Conservation (phyloP, 805 yeast species). For the Yamadazyma ubonensis region DNA sequence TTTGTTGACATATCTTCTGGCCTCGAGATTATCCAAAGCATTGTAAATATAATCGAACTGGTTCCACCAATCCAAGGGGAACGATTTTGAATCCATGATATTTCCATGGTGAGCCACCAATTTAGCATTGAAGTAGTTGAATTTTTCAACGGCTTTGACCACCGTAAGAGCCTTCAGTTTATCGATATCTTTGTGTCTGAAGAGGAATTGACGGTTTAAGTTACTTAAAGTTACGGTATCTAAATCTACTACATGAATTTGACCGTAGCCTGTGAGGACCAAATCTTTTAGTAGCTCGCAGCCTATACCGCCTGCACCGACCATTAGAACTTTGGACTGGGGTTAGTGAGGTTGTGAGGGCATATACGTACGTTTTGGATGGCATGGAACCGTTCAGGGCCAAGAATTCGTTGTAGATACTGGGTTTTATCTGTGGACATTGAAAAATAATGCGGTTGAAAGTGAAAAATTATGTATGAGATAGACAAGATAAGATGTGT, state of each 20-base stretch:
- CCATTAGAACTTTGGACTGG: conserved; percentile 63
- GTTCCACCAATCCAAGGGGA: conserved; percentile 70
- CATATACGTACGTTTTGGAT: conserved; percentile 8
- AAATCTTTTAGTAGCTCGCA: conserved; percentile 85
- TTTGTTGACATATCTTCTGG: conserved; percentile 84
- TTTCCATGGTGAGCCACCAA: conserved; percentile 82
- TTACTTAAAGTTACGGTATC: conserved; percentile 94
- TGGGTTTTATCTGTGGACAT: conserved; percentile 32
- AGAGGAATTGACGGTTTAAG: conserved; percentile 88
- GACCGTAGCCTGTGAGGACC: conserved; percentile 76
- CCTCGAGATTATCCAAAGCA: conserved; percentile 92
- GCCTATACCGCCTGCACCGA: conserved; percentile 97
- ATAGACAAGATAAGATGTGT: too few relatives aligned
- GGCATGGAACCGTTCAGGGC: conserved; percentile 7
- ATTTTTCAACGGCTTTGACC: conserved; percentile 71
- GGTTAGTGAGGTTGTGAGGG: conserved; percentile 3
- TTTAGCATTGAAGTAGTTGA: conserved; percentile 59
- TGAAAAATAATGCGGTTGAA: neutral
- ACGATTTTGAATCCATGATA: conserved; percentile 71
- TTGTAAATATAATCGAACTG: conserved; percentile 81
- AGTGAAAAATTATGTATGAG: conserved; percentile 1
- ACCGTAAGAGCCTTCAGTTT: conserved; percentile 86
- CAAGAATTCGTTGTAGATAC: conserved; percentile 43
- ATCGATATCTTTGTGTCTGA: conserved; percentile 86
- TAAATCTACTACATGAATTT: conserved; percentile 87